Conservation (phyloP, 352 stramenopile species). For the Phytopythium oedochilum region DNA sequence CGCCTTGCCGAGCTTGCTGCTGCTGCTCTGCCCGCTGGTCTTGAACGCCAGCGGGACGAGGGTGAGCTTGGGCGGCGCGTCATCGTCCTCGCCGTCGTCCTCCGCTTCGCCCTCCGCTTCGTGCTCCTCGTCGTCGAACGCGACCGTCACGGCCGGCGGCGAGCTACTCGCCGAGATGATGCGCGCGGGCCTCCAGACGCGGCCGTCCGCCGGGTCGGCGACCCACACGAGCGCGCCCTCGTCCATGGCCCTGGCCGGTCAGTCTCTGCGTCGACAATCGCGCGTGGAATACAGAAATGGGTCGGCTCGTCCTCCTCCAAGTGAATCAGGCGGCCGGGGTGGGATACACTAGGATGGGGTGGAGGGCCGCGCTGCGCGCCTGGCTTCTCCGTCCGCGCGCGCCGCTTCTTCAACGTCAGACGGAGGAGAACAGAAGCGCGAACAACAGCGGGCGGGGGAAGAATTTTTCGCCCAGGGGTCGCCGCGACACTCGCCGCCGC, state of each 20-base stretch:
- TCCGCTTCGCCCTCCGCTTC: slow-evolving; percentile 2
- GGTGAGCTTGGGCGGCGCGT: slow-evolving; percentile 5
- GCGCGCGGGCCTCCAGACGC: slow-evolving; percentile 59
- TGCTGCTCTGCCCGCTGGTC: not conserved
- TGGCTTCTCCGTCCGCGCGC: not conserved
- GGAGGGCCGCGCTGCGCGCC: not conserved
- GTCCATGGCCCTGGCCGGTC: slow-evolving; percentile 55
- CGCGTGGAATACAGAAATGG: not conserved
- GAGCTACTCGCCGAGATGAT: slow-evolving; percentile 14
- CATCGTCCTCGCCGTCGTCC: not conserved
- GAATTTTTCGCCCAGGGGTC: not conserved
- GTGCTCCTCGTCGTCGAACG: slow-evolving; percentile 13
- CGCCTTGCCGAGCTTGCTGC: not conserved
- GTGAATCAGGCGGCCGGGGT: too few species aligned
- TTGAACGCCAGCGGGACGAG: slow-evolving; percentile 35
- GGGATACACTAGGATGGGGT: too few species aligned
- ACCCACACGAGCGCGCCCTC: slow-evolving; percentile 69
- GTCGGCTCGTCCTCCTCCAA: not conserved
- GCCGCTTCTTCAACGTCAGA: not conserved
- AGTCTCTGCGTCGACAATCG: not conserved
- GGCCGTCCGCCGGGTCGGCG: slow-evolving; percentile 35
- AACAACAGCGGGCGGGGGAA: not conserved
- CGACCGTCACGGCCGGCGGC: slow-evolving; percentile 13
- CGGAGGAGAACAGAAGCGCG: not conserved
- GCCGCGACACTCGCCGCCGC: too few species aligned